phyloP scores from a whole-genome alignment of 1,139 yeast species.

The Saccharomycopsis crataegensis region DNA sequence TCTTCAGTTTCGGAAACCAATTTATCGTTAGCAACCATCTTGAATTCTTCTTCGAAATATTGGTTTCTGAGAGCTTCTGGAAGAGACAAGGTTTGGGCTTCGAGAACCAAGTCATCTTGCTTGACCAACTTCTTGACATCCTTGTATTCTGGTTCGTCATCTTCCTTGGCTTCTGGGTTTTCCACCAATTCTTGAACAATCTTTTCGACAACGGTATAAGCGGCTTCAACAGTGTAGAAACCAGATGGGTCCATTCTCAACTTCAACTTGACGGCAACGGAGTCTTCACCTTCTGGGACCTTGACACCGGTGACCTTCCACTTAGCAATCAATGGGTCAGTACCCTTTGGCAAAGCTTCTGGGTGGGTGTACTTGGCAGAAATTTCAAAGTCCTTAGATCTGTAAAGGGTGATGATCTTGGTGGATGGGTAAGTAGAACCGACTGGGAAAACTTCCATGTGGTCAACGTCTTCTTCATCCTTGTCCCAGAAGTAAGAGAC shows the following conservation, averaged over 20 bases:
- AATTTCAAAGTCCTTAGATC: constrained; percentile 82
- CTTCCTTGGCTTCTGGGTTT: constrained; percentile 53
- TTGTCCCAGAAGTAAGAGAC: constrained; percentile 96
- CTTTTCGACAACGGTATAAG: constrained; percentile 90
- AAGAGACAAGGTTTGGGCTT: constrained; percentile 59
- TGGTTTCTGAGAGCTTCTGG: constrained; percentile 49
- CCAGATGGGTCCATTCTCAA: constrained; percentile 97
- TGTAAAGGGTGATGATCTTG: constrained; percentile 88
- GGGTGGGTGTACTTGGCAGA: constrained; percentile 82
- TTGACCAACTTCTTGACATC: constrained; percentile 92
- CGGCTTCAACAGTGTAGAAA: constrained; percentile 86
- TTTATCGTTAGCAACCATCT: constrained; percentile 84
- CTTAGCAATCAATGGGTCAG: constrained; percentile 60
- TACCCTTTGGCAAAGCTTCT: constrained; percentile 64
- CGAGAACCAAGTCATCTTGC: constrained; percentile 67
- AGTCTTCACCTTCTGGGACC: constrained; percentile 65
- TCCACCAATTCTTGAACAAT: constrained; percentile 73
- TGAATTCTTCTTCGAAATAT: constrained; percentile 73
- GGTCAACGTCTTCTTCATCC: constrained; percentile 85
- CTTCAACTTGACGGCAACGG: constrained; percentile 86
- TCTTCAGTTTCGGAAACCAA: constrained; percentile 98
- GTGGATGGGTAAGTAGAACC: constrained; percentile 93
- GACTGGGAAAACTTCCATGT: constrained; percentile 93
- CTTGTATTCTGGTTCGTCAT: constrained; percentile 79
- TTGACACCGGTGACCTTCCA: constrained; percentile 86